Base-by-base conservation (phyloP, 1,284 basidiomycete species). In the Sphagnurus paluster region DNA sequence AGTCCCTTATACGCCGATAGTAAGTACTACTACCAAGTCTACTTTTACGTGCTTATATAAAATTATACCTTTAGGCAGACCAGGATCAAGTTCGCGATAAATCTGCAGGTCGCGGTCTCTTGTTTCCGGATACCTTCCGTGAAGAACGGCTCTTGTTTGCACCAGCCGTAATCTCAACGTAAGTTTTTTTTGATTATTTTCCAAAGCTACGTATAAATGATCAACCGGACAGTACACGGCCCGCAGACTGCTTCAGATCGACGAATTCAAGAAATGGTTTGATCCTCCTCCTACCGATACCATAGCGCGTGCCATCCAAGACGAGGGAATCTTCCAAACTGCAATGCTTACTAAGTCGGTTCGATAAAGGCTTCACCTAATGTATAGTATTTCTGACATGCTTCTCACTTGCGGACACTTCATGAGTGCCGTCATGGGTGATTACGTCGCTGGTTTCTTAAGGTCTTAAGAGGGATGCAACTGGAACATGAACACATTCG, bases 311-410 rank as follows among this genome's bases (percentile, higher is more conserved):
- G 57, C 57, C 7, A 46, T 58, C 19, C 75, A 77, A 52, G 77
- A 80, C 51, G 72, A 77, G 44, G 70, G 77, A 38, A 71, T 82
- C 11, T 82, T 81, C 66, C 72, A 81, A 48, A 75, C 71, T n/a
- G 76, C 78, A 0, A 62, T 69, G 11, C 65, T 79, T 9, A 62
- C 80, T 62, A 82, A 82, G 25, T 38, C 19, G 28, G 21, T 37
- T 25, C 20, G 3, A 23, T n/a, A n/a, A n/a, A n/a, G n/a, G n/a
- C n/a, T n/a, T n/a, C 20, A 3, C 25, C 20, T 19, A 11, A 23
- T 2, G 4, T 23, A 37, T 17, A 23, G 10, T 38, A 23, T 23
- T 26, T 13, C 17, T 17, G 9, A 21, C 9, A n/a, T n/a, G n/a
- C 28, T 14, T 24, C 5, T 33, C 23, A 71, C 67, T 48, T 66